A percentile compares a stretch with the other conserved stretches of the same genome.
Evolutionary conservation across 495 filamentous ascomycete genomes (phyloP).

Genomic region (Arthonia radiata): DNA sequence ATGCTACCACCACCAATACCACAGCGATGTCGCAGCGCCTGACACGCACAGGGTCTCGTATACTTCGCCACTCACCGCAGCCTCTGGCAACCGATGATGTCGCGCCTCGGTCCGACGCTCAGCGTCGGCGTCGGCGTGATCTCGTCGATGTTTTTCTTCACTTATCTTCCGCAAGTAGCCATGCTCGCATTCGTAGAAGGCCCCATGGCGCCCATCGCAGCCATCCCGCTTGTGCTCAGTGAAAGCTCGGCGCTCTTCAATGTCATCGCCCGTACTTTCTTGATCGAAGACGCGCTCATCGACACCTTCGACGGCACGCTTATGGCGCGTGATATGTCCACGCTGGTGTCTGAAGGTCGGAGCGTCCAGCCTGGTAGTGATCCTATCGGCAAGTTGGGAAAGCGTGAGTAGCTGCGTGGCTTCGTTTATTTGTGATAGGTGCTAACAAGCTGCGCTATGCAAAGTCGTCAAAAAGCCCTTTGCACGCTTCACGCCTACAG

Average conservation of each 20-base stretch:
- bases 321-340: slow-evolving; percentile 11
- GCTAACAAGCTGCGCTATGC: not conserved
- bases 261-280: slow-evolving; percentile 44
- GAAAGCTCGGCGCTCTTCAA: slow-evolving; percentile 63
- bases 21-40: slow-evolving; percentile 1
- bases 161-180: slow-evolving; percentile 73
- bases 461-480: slow-evolving; percentile 39
- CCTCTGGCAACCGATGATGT: slow-evolving; percentile 40
- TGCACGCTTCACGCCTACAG: slow-evolving; percentile 33
- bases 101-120: slow-evolving; percentile 32
- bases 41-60: slow-evolving; percentile 34
- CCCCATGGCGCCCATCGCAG: slow-evolving; percentile 54
- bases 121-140: slow-evolving; percentile 14
- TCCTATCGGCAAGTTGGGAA: slow-evolving; percentile 46
- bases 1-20: not conserved
- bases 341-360: slow-evolving; percentile 46
- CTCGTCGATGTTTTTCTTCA: slow-evolving; percentile 55
- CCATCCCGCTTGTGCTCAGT: slow-evolving; percentile 50
- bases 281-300: slow-evolving; percentile 55
- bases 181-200: slow-evolving; percentile 64
- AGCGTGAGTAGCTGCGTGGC: no score
- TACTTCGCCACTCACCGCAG: slow-evolving; percentile 33
- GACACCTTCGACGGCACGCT: slow-evolving; percentile 70
- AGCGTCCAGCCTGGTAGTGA: slow-evolving; percentile 36
- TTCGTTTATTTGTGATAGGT: not conserved